Base-by-base conservation (phyloP, 2,329 filamentous ascomycete species). In the Penicillium sp. region DNA sequence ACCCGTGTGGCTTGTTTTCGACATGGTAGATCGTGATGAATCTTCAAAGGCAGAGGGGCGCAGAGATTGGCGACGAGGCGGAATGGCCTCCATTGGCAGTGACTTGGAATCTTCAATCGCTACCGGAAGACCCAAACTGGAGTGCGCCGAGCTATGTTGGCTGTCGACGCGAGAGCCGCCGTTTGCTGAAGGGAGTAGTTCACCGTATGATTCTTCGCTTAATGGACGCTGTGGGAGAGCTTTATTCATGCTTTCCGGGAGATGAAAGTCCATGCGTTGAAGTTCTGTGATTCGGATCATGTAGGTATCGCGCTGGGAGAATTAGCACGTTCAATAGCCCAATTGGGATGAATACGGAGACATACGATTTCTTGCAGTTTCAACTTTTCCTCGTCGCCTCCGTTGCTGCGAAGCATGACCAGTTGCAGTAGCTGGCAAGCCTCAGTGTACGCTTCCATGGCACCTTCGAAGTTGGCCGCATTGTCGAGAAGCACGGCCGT, bases 401-500 rank as follows among this genome's bases (percentile, higher is more conserved):
- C 86, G 8, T 81, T 81, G 41, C 87, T 95, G 53, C 85, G 80
- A 40, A 82, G 70, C 68, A 98, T 84, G 3, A 98, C 92, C 55
- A 93, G 82, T 51, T 90, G 83, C 37, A 98, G 69, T 42, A 98
- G 72, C 38, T 82, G 77, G 59, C 92, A 98, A 3, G 93, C 92
- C 65, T 98, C 92, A 8, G 77, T 74, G 60, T 98, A 98, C 10
- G 90, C 88, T 55, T 87, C 79, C 59, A 93, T 82, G 12, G 92
- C 92, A 27, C 86, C 88, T 60, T 90, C 85, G 47, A 92, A 90
- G 57, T 96, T 95, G 56, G 92, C 85, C 10, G 87, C 88, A 75
- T 95, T 96, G 66, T 98, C 92, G 27, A 98, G 76, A 50, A 95
- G 77, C 16, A 98, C 92, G 14, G 92, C 92, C 9, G 86, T 90